phyloP scores from a whole-genome alignment of 768 basidiomycete genomes.

The Coprinellus micaceus region DNA sequence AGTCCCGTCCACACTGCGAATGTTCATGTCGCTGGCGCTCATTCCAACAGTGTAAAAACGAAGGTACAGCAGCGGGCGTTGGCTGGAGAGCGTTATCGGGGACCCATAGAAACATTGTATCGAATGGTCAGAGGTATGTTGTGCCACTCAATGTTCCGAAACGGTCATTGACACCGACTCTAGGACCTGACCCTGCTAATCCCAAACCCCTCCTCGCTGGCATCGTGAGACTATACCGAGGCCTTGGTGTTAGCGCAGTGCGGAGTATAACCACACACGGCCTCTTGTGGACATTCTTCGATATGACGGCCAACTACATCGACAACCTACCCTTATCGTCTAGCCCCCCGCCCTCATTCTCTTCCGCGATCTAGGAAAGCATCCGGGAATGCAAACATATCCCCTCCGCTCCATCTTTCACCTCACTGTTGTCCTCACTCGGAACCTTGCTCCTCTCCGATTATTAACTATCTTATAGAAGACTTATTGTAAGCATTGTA shows the following conservation, averaged over 20 bases:
- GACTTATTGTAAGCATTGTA: slow-evolving; percentile 14
- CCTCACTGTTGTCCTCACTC: too few species aligned
- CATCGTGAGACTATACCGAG: slow-evolving; percentile 83
- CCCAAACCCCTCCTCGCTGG: slow-evolving; percentile 78
- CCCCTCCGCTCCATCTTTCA: too few species aligned
- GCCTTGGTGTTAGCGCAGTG: slow-evolving; percentile 88
- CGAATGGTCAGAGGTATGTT: slow-evolving; percentile 74
- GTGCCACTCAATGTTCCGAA: not conserved
- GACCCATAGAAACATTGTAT: slow-evolving; percentile 67
- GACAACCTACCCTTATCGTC: slow-evolving; percentile 43
- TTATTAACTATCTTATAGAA: slow-evolving; percentile 12
- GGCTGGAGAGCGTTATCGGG: slow-evolving; percentile 70
- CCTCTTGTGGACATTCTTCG: slow-evolving; percentile 90
- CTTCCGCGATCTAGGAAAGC: not conserved
- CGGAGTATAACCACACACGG: slow-evolving; percentile 94
- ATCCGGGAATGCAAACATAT: too few species aligned
- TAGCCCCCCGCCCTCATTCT: slow-evolving; percentile 6
- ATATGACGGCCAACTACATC: slow-evolving; percentile 72
- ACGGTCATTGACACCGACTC: not conserved
- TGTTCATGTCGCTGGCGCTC: not conserved
- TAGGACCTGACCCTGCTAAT: slow-evolving; percentile 74
- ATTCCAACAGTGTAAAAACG: slow-evolving; percentile 70
- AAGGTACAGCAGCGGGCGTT: slow-evolving; percentile 93
- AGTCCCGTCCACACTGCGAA: slow-evolving; percentile 24
- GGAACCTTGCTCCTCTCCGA: not conserved